These are phyloP conservation scores for Waltergamsia citrina DNA, from an alignment of 2,329 filamentous ascomycete species.

Conservation along the genomic window DNA sequence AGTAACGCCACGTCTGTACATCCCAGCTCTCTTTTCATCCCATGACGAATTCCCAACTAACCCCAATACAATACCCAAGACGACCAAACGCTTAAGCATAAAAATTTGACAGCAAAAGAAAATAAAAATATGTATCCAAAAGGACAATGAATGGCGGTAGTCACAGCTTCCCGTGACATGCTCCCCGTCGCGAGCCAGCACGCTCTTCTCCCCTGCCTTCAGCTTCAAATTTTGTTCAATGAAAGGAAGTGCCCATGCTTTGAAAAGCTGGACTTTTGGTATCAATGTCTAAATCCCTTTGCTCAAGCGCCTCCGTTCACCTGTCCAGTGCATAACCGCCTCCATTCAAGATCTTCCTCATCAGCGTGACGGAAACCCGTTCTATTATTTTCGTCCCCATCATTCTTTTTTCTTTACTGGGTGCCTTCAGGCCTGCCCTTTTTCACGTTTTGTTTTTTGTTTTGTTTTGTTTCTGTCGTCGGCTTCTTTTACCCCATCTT, in stretches of 20 bases:
- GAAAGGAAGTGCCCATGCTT: background rate
- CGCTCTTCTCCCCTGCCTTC: too few relatives aligned
- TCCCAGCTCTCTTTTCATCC: too few relatives aligned
- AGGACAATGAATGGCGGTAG: too few relatives aligned
- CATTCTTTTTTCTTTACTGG: background rate
- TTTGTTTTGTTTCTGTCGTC: background rate
- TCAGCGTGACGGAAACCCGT: background rate
- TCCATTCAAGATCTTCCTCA: background rate
- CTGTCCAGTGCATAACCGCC: background rate
- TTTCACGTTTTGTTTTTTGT: background rate
- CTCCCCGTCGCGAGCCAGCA: too few relatives aligned
- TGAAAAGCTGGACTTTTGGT: background rate
- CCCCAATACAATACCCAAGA: too few relatives aligned
- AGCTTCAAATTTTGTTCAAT: too few relatives aligned
- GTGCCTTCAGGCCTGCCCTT: background rate
- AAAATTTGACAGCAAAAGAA: too few relatives aligned
- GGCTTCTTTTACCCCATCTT: conserved; percentile 13
- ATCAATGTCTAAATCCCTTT: conserved; percentile 1
- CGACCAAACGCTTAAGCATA: too few relatives aligned
- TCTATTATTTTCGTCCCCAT: background rate
- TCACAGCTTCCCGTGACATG: too few relatives aligned
- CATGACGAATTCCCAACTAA: too few relatives aligned
- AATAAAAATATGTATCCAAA: too few relatives aligned
- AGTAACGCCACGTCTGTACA: too few relatives aligned
- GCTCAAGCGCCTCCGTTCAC: background rate